phyloP scores from a whole-genome alignment of 345 rosid species.

The Hypericum androsaemum region DNA sequence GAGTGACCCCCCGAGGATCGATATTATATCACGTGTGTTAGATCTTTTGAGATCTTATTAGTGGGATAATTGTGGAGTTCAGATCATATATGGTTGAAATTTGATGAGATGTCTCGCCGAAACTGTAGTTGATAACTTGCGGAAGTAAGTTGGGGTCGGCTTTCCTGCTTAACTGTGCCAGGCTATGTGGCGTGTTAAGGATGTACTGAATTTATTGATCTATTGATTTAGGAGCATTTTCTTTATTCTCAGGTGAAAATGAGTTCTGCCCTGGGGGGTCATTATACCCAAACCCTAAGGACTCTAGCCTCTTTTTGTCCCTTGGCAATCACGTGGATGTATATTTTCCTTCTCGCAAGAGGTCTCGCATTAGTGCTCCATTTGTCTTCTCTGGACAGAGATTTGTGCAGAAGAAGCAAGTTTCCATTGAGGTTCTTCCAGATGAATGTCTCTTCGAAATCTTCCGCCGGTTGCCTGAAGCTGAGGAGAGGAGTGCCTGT shows the following conservation, averaged over 20 bases:
- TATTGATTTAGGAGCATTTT: neutral
- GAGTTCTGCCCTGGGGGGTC: constrained; percentile 62
- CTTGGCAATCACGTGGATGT: constrained; percentile 58
- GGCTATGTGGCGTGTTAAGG: no score
- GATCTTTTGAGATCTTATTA: no score
- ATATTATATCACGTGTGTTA: no score
- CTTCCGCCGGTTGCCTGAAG: constrained; percentile 57
- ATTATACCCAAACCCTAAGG: constrained; percentile 68
- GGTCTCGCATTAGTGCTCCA: constrained; percentile 62
- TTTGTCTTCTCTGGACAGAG: constrained; percentile 42
- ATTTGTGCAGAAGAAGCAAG: constrained; percentile 42
- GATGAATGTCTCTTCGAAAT: constrained; percentile 95
- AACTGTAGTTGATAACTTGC: no score
- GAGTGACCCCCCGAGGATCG: no score
- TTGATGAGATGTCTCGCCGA: no score
- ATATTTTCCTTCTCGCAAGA: constrained; percentile 64
- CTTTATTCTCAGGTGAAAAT: constrained; percentile 42
- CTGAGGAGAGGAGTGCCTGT: constrained; percentile 65
- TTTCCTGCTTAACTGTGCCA: no score
- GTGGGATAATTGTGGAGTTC: no score
- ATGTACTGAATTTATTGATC: no score
- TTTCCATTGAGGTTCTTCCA: constrained; percentile 69
- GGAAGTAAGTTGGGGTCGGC: no score
- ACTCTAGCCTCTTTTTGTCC: constrained; percentile 48
- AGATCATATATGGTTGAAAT: no score